A percentile compares a stretch with the other conserved stretches of the same genome.
phyloP scores from a whole-genome alignment of 164 flowering plant genomes.

The Stephania yunnanensis region DNA sequence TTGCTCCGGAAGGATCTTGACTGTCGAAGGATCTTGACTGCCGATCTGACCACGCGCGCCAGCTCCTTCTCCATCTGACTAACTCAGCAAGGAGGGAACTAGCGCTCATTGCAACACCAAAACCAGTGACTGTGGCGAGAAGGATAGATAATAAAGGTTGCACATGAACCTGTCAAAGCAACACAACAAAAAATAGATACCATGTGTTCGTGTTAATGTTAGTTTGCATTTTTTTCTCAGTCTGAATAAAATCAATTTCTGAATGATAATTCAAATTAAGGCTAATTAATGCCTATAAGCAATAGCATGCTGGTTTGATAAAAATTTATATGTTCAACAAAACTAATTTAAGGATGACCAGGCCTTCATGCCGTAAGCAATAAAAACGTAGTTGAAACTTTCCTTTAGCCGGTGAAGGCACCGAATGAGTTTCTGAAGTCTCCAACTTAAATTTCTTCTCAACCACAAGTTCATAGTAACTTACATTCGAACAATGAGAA shows the following conservation, averaged over 20 bases:
- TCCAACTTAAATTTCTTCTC: background rate
- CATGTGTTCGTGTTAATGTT: background rate
- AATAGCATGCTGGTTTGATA: background rate
- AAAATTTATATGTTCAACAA: background rate
- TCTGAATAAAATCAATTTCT: background rate
- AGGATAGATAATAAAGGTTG: constrained; percentile 73
- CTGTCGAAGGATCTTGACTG: constrained; percentile 25
- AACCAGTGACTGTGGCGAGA: constrained; percentile 73
- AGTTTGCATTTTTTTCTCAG: background rate
- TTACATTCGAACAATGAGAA: background rate
- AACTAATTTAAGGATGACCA: background rate
- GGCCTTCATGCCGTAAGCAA: background rate
- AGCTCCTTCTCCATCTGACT: constrained; percentile 56
- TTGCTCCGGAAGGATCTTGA: constrained; percentile 11
- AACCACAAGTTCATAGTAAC: background rate
- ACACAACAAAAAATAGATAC: background rate
- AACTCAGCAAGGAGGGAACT: constrained; percentile 65
- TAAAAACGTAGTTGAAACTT: background rate
- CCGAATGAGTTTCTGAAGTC: background rate
- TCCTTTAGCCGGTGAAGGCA: background rate
- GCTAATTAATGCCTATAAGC: background rate
- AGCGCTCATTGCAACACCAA: constrained; percentile 75
- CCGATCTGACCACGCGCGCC: constrained; percentile 24
- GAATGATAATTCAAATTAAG: background rate
- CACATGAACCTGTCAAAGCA: constrained; percentile 52